A percentile compares a stretch with the other conserved stretches of the same genome.
phyloP scores from a whole-genome alignment of 2,329 filamentous ascomycete species.

The Diplodia seriata region DNA sequence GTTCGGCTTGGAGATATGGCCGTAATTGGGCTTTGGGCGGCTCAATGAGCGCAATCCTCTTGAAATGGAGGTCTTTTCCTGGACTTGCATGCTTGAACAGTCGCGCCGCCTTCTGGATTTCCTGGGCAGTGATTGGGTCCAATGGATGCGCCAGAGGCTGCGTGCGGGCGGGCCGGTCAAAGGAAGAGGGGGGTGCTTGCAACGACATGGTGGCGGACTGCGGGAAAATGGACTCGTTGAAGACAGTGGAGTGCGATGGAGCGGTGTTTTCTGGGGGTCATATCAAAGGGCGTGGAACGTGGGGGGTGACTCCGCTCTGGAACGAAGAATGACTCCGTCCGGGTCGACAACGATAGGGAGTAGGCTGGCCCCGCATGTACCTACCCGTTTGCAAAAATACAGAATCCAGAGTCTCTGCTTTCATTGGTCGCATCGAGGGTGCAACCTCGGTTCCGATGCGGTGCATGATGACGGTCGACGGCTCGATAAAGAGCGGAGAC shows the following conservation, averaged over 20 bases:
- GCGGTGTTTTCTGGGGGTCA: too few species aligned
- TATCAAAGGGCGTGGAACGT: neutral
- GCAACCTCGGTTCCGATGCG: slow-evolving; percentile 1
- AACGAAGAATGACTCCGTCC: neutral
- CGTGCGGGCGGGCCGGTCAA: neutral
- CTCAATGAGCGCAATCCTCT: slow-evolving; percentile 56
- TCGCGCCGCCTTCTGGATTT: neutral
- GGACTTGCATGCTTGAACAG: slow-evolving; percentile 6
- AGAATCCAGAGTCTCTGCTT: too few species aligned
- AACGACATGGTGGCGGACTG: neutral
- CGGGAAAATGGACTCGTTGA: neutral
- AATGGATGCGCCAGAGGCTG: neutral
- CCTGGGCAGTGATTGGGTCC: slow-evolving; percentile 8
- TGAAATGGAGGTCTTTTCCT: slow-evolving; percentile 1
- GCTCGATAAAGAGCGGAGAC: slow-evolving; percentile 10
- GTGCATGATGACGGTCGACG: neutral
- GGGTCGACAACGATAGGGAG: neutral
- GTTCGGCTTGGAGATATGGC: slow-evolving; percentile 54
- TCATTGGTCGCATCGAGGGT: neutral
- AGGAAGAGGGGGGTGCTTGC: slow-evolving; percentile 7
- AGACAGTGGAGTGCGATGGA: too few species aligned
- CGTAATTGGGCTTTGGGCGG: slow-evolving; percentile 59
- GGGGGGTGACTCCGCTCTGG: slow-evolving; percentile 3
- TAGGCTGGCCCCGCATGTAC: neutral
- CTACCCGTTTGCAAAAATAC: neutral